Conservation (phyloP, 2,329 filamentous ascomycete genomes). For the Pyricularia sp. region DNA sequence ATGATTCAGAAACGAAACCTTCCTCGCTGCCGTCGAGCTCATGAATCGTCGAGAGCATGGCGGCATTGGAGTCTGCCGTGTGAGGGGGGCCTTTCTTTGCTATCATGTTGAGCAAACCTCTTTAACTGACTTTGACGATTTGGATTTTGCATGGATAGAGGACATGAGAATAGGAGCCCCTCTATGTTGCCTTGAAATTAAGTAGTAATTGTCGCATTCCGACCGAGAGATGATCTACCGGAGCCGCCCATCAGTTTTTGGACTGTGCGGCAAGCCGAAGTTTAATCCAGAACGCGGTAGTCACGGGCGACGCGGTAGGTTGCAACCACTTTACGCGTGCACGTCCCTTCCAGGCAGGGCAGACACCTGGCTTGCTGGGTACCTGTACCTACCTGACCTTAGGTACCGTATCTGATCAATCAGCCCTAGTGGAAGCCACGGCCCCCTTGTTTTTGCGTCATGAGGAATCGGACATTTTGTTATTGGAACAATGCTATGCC, state of each 20-base stretch:
- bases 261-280: not conserved
- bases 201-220: not conserved
- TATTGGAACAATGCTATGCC: not conserved
- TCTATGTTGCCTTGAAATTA: not conserved
- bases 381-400: not conserved
- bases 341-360: not conserved
- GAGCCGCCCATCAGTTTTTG: not conserved
- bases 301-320: not conserved
- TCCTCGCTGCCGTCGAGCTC: not conserved
- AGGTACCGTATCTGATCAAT: not conserved
- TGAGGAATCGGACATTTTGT: not conserved
- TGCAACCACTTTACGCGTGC: not conserved
- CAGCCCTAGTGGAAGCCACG: not conserved
- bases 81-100: not conserved
- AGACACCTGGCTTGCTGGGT: not conserved
- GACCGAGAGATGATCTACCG: not conserved
- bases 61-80: not conserved
- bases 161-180: not conserved
- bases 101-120: not conserved
- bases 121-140: not conserved
- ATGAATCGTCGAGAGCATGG: not conserved
- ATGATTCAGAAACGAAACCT: constrained; percentile 20
- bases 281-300: not conserved
- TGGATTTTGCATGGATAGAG: not conserved
- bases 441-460: not conserved